A percentile compares a stretch with the other conserved stretches of the same genome.
These are phyloP conservation scores for Fremontodendron californicum DNA, from an alignment of 345 rosid genomes.

Conservation along the genomic window DNA sequence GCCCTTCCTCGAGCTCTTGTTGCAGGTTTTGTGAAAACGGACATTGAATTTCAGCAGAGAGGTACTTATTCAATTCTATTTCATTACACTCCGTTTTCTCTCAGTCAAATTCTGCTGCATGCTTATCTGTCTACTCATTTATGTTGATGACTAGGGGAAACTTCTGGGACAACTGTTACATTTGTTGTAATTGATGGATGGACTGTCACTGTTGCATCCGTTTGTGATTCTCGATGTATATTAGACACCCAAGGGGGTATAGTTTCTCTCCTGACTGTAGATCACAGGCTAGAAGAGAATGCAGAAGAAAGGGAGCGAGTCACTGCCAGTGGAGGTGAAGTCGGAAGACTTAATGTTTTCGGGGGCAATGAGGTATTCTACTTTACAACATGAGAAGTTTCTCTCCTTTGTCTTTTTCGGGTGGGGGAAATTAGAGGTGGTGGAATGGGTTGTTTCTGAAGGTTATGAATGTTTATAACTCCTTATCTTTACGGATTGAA, in stretches of 20 bases:
- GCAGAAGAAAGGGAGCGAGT: conserved; percentile 99
- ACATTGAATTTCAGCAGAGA: conserved; percentile 95
- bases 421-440: neutral
- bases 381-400: neutral
- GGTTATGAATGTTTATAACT: neutral
- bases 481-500: conserved; percentile 6
- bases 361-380: conserved; percentile 89
- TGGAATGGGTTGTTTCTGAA: neutral
- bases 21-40: conserved; percentile 98
- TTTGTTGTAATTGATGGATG: conserved; percentile 94
- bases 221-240: conserved; percentile 98
- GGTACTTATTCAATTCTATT: conserved; percentile 31
- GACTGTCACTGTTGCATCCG: conserved; percentile 98
- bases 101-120: neutral
- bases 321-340: conserved; percentile 99
- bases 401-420: neutral
- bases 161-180: conserved; percentile 97
- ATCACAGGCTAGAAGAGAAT: conserved; percentile 98
- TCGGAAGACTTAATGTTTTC: conserved; percentile 90
- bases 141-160: conserved; percentile 67
- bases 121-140: conserved; percentile 22
- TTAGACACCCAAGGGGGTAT: conserved; percentile 94
- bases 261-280: conserved; percentile 91
- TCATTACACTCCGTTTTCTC: neutral
- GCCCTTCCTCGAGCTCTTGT: conserved; percentile 95